A percentile compares a stretch with the other conserved stretches of the same genome.
Evolutionary conservation across 2,329 filamentous ascomycete species (phyloP).

Genomic region (Fusarium guadeloupense): DNA sequence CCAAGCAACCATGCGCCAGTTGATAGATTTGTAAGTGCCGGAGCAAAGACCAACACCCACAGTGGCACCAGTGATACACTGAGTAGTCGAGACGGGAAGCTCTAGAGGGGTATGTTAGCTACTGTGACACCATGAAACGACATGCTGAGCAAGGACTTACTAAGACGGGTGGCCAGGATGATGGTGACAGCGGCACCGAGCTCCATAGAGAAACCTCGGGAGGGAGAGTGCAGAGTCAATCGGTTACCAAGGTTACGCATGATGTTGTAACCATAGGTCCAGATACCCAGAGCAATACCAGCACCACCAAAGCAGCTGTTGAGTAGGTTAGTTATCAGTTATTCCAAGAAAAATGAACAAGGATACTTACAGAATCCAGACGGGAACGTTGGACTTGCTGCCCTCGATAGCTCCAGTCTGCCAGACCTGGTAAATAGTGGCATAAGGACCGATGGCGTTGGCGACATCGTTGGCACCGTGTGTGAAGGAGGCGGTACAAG

Average conservation of each 20-base stretch:
- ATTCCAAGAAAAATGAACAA: accelerated
- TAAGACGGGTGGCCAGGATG: conserved; percentile 69
- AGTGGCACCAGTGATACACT: conserved; percentile 71
- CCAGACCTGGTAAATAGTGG: conserved; percentile 71
- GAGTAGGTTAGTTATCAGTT: accelerated
- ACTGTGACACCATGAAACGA: accelerated
- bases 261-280: conserved; percentile 72
- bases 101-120: conserved; percentile 43
- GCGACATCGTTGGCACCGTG: conserved; percentile 75
- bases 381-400: conserved; percentile 60
- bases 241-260: conserved; percentile 71
- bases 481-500: conserved; percentile 70
- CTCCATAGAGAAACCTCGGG: conserved; percentile 68
- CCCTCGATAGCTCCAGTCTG: conserved; percentile 53
- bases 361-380: conserved; percentile 63
- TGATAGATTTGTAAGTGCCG: conserved; percentile 58
- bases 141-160: conserved; percentile 43
- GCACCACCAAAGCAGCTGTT: conserved; percentile 58
- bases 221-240: conserved; percentile 68
- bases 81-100: conserved; percentile 71
- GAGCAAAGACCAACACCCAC: conserved; percentile 71
- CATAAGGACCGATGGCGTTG: conserved; percentile 70
- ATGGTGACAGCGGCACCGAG: conserved; percentile 69
- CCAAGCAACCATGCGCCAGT: conserved; percentile 70
- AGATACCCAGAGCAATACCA: conserved; percentile 64